Percentiles rank a stretch among this genome's conserved stretches.
Evolutionary conservation across 169 alveolate genomes (phyloP).

Genomic region (Eimeria necatrix): DNA sequence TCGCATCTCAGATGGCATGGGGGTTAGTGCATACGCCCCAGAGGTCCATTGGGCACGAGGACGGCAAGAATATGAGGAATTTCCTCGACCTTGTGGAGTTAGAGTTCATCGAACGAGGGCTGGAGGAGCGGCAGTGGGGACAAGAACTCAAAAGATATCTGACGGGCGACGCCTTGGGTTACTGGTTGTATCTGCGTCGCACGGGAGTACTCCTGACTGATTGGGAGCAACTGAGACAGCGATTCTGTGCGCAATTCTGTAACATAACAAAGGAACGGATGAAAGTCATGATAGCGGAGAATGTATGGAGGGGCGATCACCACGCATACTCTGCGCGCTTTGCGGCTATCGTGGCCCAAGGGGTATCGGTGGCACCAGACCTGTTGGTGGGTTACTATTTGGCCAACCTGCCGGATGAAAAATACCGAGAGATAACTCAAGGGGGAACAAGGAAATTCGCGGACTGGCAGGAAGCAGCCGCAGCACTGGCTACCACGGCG

Average conservation of each 20-base stretch:
- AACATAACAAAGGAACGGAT: background rate
- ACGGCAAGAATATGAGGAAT: background rate
- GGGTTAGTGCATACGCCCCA: background rate
- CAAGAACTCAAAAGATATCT: background rate
- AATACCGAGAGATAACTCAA: background rate
- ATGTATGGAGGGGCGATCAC: background rate
- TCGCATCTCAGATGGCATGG: background rate
- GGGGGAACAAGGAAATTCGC: constrained; percentile 1
- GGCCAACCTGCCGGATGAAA: background rate
- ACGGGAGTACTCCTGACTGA: background rate
- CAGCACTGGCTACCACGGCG: constrained; percentile 18
- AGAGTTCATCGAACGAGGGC: background rate
- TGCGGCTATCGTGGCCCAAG: background rate
- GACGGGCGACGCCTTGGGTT: constrained; percentile 18
- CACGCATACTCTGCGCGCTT: background rate
- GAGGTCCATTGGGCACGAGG: background rate
- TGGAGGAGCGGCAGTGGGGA: constrained; percentile 1
- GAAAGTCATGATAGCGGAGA: background rate
- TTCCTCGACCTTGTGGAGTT: background rate
- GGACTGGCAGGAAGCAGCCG: constrained; percentile 3
- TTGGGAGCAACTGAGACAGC: background rate
- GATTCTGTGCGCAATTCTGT: background rate
- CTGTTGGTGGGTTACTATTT: background rate
- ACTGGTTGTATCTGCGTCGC: constrained; percentile 11
- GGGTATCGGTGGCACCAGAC: background rate